phyloP scores from a whole-genome alignment of 2,329 filamentous ascomycete species.

The Fonsecaea pedrosoi region DNA sequence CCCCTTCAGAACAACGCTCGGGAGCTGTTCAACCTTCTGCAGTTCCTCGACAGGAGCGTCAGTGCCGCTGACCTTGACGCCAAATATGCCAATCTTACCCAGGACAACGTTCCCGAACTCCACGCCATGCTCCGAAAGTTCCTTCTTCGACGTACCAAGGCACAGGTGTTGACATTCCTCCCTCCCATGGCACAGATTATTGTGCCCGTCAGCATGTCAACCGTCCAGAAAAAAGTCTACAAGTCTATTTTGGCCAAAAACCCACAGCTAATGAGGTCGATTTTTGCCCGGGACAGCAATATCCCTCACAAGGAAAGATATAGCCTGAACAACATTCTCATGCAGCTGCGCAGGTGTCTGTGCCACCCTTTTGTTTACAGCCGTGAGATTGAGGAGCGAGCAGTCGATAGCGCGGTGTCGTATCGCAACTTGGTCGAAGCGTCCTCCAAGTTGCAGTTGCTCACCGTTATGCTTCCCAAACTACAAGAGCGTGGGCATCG shows the following conservation, averaged over 20 bases:
- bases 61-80: slow-evolving; percentile 76
- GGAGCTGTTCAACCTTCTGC: slow-evolving; percentile 94
- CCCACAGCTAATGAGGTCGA: slow-evolving; percentile 82
- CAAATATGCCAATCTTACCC: slow-evolving; percentile 77
- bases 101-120: slow-evolving; percentile 79
- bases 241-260: slow-evolving; percentile 93
- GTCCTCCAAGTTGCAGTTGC: slow-evolving; percentile 82
- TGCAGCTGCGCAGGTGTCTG: slow-evolving; percentile 92
- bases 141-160: slow-evolving; percentile 81
- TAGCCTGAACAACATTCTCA: slow-evolving; percentile 89
- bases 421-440: slow-evolving; percentile 88
- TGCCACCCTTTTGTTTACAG: slow-evolving; percentile 98
- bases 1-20: slow-evolving; percentile 84
- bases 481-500: slow-evolving; percentile 84
- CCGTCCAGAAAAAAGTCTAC: slow-evolving; percentile 91
- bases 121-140: slow-evolving; percentile 81
- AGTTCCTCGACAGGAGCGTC: slow-evolving; percentile 80
- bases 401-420: slow-evolving; percentile 64
- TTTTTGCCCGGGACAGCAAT: slow-evolving; percentile 72
- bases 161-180: slow-evolving; percentile 86
- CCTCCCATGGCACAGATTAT: slow-evolving; percentile 96
- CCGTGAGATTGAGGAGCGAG: slow-evolving; percentile 82
- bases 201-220: slow-evolving; percentile 91
- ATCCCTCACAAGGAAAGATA: slow-evolving; percentile 72
- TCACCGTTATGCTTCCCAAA: slow-evolving; percentile 86